A percentile compares a stretch with the other conserved stretches of the same genome.
phyloP scores from a whole-genome alignment of 2,329 filamentous ascomycete genomes.

The Fusarium xyrophilum region DNA sequence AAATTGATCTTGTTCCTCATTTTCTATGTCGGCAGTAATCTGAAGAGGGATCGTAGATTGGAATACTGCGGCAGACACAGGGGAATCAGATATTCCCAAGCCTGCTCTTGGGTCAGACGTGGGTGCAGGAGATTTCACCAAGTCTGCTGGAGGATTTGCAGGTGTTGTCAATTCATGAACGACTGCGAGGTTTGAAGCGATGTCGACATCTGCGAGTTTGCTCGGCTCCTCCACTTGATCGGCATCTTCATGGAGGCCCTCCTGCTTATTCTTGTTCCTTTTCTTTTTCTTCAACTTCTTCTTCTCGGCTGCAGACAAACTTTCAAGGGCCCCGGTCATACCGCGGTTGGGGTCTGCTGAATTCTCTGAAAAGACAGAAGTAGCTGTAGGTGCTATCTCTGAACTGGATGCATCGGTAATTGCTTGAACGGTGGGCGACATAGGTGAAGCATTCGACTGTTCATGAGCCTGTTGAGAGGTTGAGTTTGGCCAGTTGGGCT shows the following conservation, averaged over 20 bases:
- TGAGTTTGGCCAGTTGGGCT: neutral
- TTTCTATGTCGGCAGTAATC: neutral
- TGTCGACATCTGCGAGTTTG: neutral
- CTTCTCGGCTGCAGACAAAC: slow-evolving; percentile 8
- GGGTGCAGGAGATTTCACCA: neutral
- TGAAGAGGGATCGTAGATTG: neutral
- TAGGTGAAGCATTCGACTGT: neutral
- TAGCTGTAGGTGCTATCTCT: neutral
- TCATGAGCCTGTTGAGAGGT: neutral
- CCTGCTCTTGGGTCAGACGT: neutral
- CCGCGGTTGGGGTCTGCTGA: neutral
- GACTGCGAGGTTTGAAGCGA: neutral
- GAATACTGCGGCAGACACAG: neutral
- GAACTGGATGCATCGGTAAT: neutral
- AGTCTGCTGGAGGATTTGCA: neutral
- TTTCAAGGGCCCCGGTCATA: neutral
- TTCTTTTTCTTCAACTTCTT: slow-evolving; percentile 14
- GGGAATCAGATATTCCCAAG: neutral
- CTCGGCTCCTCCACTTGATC: neutral
- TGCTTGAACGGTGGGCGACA: neutral
- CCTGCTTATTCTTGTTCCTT: neutral
- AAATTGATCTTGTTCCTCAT: neutral
- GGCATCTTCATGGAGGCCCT: neutral
- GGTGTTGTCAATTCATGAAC: neutral
- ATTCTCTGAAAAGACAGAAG: neutral